Percentiles rank a stretch among this genome's conserved stretches.
Conservation (phyloP, 2,329 filamentous ascomycete genomes). For the Byssoonygena ceratinophila region DNA sequence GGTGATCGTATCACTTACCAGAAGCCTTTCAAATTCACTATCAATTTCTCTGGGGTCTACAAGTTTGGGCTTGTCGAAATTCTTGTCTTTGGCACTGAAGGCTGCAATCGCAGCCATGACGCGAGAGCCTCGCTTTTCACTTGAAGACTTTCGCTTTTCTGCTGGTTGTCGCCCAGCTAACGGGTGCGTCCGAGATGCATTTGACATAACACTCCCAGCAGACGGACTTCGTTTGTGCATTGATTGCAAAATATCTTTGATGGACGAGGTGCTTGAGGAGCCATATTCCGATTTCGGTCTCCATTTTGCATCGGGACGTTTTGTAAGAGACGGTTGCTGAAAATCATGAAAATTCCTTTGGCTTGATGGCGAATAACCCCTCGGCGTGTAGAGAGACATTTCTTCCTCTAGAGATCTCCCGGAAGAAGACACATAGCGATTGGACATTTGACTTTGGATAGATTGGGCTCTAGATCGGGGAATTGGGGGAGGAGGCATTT, state of each 20-base stretch:
- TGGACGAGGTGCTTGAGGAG: constrained; percentile 33
- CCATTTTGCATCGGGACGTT: constrained; percentile 32
- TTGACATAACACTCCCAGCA: constrained; percentile 2
- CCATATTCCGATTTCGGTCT: constrained; percentile 45
- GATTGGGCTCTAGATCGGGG: constrained; percentile 1
- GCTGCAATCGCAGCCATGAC: constrained; percentile 56
- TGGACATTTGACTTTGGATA: constrained; percentile 24
- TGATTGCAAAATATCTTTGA: constrained; percentile 26
- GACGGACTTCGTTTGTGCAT: constrained; percentile 11
- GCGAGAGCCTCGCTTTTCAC: constrained; percentile 42
- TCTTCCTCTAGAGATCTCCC: constrained; percentile 43
- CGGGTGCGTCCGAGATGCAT: constrained; percentile 10
- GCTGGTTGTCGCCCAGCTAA: constrained; percentile 17
- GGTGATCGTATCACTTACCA: constrained; percentile 44
- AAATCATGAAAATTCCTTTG: constrained; percentile 51
- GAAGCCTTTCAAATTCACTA: constrained; percentile 50
- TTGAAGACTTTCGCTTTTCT: constrained; percentile 21
- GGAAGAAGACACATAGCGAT: constrained; percentile 38
- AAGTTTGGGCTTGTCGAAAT: constrained; percentile 35
- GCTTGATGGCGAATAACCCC: constrained; percentile 50
- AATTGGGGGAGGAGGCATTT: constrained; percentile 4
- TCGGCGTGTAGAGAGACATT: constrained; percentile 49
- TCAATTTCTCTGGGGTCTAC: constrained; percentile 49
- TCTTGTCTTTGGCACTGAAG: constrained; percentile 46
- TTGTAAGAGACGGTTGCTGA: constrained; percentile 38